phyloP scores from a whole-genome alignment of 768 basidiomycete genomes.

The Amyloporia xantha region DNA sequence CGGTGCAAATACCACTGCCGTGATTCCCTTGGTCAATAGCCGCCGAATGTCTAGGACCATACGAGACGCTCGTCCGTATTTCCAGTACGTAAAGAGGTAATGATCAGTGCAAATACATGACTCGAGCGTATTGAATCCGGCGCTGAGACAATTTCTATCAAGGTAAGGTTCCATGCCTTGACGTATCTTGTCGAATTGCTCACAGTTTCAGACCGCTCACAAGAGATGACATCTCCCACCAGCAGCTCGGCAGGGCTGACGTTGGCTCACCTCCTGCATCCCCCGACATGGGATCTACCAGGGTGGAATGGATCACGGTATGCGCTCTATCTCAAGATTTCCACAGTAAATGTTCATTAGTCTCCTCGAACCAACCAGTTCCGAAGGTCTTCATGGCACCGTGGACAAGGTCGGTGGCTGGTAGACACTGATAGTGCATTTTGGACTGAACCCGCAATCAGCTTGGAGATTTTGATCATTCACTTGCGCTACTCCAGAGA shows the following conservation, averaged over 20 bases:
- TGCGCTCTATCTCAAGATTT: too few species aligned
- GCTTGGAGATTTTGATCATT: conserved; percentile 18
- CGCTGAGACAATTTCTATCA: background rate
- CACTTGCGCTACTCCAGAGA: conserved; percentile 19
- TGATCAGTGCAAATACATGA: background rate
- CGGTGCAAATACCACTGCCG: too few species aligned
- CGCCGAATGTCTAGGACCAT: background rate
- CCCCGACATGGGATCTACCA: conserved; percentile 19
- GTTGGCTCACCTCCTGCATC: conserved; percentile 16
- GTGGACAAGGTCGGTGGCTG: conserved; percentile 10
- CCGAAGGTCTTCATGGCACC: conserved; percentile 4
- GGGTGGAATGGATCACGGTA: conserved; percentile 17
- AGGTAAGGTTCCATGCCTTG: background rate
- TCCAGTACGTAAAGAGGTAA: background rate
- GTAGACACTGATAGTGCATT: background rate
- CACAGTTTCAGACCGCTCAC: conserved; percentile 5
- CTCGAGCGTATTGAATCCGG: background rate
- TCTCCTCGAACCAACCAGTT: background rate
- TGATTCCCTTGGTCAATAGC: too few species aligned
- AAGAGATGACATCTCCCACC: conserved; percentile 6
- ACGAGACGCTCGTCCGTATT: background rate
- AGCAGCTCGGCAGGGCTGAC: conserved; percentile 8
- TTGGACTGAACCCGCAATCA: background rate
- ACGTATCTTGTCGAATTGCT: background rate
- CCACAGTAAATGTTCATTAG: background rate